Base-by-base conservation (phyloP, 2,329 filamentous ascomycete genomes). In the Botryotinia convoluta region DNA sequence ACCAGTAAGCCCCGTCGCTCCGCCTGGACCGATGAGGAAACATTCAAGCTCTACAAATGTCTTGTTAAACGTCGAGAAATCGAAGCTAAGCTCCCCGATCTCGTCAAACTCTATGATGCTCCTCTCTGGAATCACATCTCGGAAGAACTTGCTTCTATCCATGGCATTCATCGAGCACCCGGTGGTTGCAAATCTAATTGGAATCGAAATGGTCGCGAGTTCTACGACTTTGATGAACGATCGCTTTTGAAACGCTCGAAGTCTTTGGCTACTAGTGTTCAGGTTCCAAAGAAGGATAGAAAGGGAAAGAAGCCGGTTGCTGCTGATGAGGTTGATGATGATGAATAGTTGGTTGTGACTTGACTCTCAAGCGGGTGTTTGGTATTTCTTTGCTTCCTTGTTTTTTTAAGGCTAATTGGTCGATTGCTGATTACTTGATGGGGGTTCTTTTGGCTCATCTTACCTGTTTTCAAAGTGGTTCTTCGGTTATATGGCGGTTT, bases 201-300 rank as follows among this genome's bases (percentile, higher is more conserved):
- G 68, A 70, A 70, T 44, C 68, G 68, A 18, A 20, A 18, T 10
- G 68, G 68, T 20, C 54, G 68, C 5, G 16, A 16, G 3, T 10
- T n/a, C 3, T 70, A 20, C 10, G 26, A 35, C 1, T 70, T 62
- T 45, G 68, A 70, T 20, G 68, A 70, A 22, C n/a, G 68, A n/a
- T 68, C 64, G 35, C 1, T 6, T 14, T 62, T 70, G 54, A 70
- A 70, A 22, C 54, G 57, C 5, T 44, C 51, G 37, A 26, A 32
- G 22, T 9, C n/a, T n/a, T 10, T 70, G 37, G 54, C n/a, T 26
- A 70, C 68, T 18, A 70, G 68, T 70, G 54, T 70, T 20, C 68
- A 70, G 20, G 29, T 18, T 22, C 26, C 64, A 22, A 68, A 68
- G 64, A 68, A 54, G 35, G 29, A 65, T 5, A 37, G 5, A 16